Conservation (phyloP, 495 filamentous ascomycete species). For the Xylaria longipes region DNA sequence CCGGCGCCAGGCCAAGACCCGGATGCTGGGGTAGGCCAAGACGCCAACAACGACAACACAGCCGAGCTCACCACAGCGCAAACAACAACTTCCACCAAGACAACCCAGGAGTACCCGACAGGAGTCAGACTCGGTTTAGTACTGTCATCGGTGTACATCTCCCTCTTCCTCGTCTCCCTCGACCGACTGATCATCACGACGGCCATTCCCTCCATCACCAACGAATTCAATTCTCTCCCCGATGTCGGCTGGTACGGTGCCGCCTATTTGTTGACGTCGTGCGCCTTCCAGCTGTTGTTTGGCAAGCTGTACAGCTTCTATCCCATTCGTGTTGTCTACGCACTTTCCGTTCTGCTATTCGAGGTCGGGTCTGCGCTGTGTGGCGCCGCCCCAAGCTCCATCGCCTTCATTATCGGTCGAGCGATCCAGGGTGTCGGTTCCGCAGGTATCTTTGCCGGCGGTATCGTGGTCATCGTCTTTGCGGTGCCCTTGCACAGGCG, state of each 20-base stretch:
- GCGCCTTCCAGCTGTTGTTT: constrained; percentile 54
- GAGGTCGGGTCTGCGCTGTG: constrained; percentile 61
- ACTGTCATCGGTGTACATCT: constrained; percentile 40
- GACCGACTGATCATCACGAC: constrained; percentile 54
- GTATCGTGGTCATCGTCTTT: constrained; percentile 52
- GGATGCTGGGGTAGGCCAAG: constrained; percentile 6
- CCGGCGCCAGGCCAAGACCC: constrained; percentile 12
- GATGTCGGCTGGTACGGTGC: constrained; percentile 64
- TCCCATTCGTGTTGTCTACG: constrained; percentile 49
- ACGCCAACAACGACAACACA: constrained; percentile 15
- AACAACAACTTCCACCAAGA: neutral
- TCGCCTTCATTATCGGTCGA: constrained; percentile 61
- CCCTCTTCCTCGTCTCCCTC: constrained; percentile 47
- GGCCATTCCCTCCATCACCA: constrained; percentile 58
- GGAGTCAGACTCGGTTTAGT: constrained; percentile 39
- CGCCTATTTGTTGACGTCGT: constrained; percentile 57
- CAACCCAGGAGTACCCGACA: constrained; percentile 34
- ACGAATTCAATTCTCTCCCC: constrained; percentile 51
- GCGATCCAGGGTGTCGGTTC: constrained; percentile 63
- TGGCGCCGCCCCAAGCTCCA: constrained; percentile 59
- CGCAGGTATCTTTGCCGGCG: constrained; percentile 49
- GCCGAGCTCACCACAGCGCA: constrained; percentile 16
- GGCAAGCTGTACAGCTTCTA: constrained; percentile 57
- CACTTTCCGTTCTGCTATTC: constrained; percentile 51
- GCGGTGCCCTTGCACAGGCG: constrained; percentile 54